Base-by-base conservation (phyloP, 352 stramenopile species). In the Phytophthora fragariaefolia region DNA sequence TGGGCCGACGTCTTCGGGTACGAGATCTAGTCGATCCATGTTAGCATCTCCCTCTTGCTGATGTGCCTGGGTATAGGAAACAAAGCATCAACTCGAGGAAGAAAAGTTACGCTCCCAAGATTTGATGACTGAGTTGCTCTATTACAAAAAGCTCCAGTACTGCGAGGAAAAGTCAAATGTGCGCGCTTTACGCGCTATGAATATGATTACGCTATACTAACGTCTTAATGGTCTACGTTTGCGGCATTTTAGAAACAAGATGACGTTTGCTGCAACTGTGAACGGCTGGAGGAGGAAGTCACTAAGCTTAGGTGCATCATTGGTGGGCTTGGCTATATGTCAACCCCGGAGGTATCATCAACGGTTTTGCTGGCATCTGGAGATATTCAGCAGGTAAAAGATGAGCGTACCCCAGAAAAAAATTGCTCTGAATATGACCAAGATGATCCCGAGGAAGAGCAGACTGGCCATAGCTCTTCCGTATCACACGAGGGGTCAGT, bases 1-100 rank as follows among this genome's bases (percentile, higher is more conserved):
- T 92, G 1, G 84, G 80, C 18, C 73, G 84, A 7, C 72, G 84
- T 17, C 71, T 92, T 46, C 73, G 79, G 36, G 84, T 92, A 76
- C 42, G 80, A 8, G 2, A 27, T n/a, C 10, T 2, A 3, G n/a
- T n/a, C n/a, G n/a, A n/a, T n/a, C n/a, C n/a, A n/a, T n/a, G n/a
- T n/a, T n/a, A n/a, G n/a, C n/a, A n/a, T n/a, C n/a, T n/a, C n/a
- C n/a, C n/a, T n/a, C n/a, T n/a, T n/a, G n/a, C n/a, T n/a, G n/a
- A n/a, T n/a, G n/a, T n/a, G n/a, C n/a, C n/a, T n/a, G n/a, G n/a
- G n/a, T 45, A 6, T 32, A 90, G 82, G 76, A 87, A 22, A 69
- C 75, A 26, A 91, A 89, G 56, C 64, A 78, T 50, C 61, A 75
- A 58, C 52, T 89, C 15, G 53, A 76, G 24, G 70, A 85, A 24